Evolutionary conservation across 2,329 filamentous ascomycete species (phyloP), one percentile per base, ranked within the genome.

Genomic region (Pseudopithomyces maydicus): DNA sequence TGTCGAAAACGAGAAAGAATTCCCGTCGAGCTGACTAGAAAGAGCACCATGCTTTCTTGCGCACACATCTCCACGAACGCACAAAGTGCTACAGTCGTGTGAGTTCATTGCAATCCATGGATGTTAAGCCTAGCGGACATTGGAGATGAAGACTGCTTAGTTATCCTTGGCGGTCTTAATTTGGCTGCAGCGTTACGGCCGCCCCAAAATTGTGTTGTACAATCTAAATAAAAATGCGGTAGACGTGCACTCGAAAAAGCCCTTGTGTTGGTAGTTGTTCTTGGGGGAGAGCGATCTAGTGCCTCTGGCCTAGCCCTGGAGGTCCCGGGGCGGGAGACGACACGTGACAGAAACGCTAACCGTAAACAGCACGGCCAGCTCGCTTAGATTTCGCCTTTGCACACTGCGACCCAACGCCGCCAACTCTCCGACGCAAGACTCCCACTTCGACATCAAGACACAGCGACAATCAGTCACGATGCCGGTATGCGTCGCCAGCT

Each of bases 401-500:
- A 20, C 44, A 51, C 48, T 51, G 11, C 17, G 23, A 26, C 6
- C 42, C 47, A 43, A 35, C 36, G 29, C 8, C 44, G 23, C 8
- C 32, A 41, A 47, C 33, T n/a, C 41, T 22, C 53, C 44, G 26
- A 4, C 8, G 56, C 55, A 61, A 57, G 52, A 59, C 63, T 67
- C 70, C 66, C 71, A 67, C 69, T 61, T 69, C 69, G 68, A 71
- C 70, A 72, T 73, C 66, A 66, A 69, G 70, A 71, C 65, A 65
- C 61, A 58, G 48, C 66, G 53, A 62, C 65, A 66, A 70, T 63
- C 66, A 70, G 69, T 72, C 73, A 76, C 67, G 67, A 76, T 76
- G 73, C 73, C 73, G 72, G 73, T 76, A 76, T 58, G 72, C 59
- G 29, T 49, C 58, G 57, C 45, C 22, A 38, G 46, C 52, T 41